Evolutionary conservation across 163 green algal species (phyloP).

Genomic region (Trebouxia gelatinosa): DNA sequence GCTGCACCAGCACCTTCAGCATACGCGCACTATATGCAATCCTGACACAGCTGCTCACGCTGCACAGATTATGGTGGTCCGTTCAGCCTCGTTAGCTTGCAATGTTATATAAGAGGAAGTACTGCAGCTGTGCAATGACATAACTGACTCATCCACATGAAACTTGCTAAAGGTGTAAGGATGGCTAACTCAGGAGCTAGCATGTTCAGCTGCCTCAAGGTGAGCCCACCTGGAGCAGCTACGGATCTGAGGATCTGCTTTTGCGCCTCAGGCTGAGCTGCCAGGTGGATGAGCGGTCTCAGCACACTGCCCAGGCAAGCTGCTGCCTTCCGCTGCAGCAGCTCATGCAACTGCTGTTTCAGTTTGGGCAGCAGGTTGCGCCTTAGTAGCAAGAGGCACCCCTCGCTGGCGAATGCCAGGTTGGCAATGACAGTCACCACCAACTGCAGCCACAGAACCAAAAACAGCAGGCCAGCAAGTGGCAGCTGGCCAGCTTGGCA

Average conservation of each 20-base stretch:
- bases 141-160: not conserved
- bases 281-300: slow-evolving; percentile 42
- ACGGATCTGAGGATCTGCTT: slow-evolving; percentile 39
- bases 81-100: no score
- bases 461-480: not conserved
- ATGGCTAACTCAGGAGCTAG: no score
- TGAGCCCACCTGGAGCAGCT: slow-evolving; percentile 33
- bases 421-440: not conserved
- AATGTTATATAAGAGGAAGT: no score
- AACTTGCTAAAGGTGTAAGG: no score
- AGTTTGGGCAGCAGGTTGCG: slow-evolving; percentile 27
- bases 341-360: slow-evolving; percentile 27
- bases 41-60: no score
- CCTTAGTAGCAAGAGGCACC: slow-evolving; percentile 23
- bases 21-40: no score
- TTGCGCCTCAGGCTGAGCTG: slow-evolving; percentile 42
- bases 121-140: not conserved
- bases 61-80: no score
- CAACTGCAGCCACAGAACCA: no score
- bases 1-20: no score
- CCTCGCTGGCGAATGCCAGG: slow-evolving; percentile 28
- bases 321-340: slow-evolving; percentile 14
- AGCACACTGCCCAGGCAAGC: slow-evolving; percentile 27
- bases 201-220: no score
- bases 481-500: not conserved